A percentile compares a stretch with the other conserved stretches of the same genome.
phyloP scores from a whole-genome alignment of 169 alveolate genomes.

The Theileria orientalis region DNA sequence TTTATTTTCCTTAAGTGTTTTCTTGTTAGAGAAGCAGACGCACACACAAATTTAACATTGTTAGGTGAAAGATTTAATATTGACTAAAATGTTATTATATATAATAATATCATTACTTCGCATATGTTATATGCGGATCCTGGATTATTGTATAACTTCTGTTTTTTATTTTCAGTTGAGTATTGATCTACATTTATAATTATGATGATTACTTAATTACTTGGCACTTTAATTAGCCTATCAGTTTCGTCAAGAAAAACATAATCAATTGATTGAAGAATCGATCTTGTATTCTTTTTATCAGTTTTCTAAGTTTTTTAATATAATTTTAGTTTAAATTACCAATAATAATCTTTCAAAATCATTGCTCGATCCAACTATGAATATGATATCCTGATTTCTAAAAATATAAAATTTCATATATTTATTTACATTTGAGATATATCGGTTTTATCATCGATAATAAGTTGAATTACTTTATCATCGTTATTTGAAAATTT shows the following conservation, averaged over 20 bases:
- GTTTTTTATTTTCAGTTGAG: conserved; percentile 28
- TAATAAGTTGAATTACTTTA: conserved; percentile 31
- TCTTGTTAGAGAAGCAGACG: conserved; percentile 61
- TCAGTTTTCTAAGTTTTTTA: conserved; percentile 27
- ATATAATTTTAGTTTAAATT: not conserved
- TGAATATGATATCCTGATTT: conserved; percentile 4
- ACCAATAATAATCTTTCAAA: conserved; percentile 23
- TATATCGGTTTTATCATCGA: conserved; percentile 46
- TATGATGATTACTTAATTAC: not conserved
- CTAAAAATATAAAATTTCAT: conserved; percentile 1
- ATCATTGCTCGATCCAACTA: conserved; percentile 64
- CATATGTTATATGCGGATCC: conserved; percentile 57
- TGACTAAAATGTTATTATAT: conserved; percentile 17
- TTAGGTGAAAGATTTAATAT: conserved; percentile 43
- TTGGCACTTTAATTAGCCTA: conserved; percentile 55
- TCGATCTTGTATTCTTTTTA: conserved; percentile 28
- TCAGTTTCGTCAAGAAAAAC: conserved; percentile 56
- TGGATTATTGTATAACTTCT: conserved; percentile 21
- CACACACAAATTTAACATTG: conserved; percentile 50
- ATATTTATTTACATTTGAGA: conserved; percentile 16
- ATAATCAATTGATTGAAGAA: conserved; percentile 35
- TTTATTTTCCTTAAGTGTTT: conserved; percentile 47
- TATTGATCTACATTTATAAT: conserved; percentile 26
- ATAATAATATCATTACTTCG: conserved; percentile 20
- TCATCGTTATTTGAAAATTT: conserved; percentile 32